These are phyloP conservation scores for Blastocystis sp. DNA, from an alignment of 352 stramenopile genomes.

Conservation along the genomic window DNA sequence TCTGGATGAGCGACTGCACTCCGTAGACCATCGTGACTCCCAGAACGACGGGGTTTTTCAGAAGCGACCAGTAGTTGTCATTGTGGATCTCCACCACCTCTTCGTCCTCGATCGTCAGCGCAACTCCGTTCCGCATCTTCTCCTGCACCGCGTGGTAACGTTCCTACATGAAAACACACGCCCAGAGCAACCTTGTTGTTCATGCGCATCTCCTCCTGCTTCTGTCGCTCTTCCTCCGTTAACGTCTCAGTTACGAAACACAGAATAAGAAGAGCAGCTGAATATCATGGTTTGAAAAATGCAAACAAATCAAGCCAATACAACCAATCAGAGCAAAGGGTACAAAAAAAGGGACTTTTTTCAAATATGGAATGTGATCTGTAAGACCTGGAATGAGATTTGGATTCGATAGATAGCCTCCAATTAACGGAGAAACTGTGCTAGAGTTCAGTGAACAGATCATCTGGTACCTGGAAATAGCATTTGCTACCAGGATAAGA, in stretches of 20 bases:
- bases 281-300: background rate
- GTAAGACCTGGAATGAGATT: background rate
- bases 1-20: background rate
- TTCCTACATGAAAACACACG: no score
- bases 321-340: background rate
- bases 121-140: no score
- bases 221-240: background rate
- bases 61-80: background rate
- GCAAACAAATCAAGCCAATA: background rate
- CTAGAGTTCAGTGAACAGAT: background rate
- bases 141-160: no score
- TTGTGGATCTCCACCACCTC: background rate
- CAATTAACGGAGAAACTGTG: background rate
- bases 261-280: background rate
- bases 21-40: background rate
- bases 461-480: background rate
- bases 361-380: background rate
- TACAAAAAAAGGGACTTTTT: background rate
- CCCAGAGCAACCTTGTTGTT: no score
- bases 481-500: background rate
- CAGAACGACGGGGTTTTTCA: background rate
- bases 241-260: background rate
- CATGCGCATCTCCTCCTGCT: background rate
- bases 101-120: no score
- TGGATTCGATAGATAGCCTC: constrained; percentile 9